A percentile compares a stretch with the other conserved stretches of the same genome.
Evolutionary conservation across 2,329 filamentous ascomycete species (phyloP).

Genomic region (Corinectria fuckeliana): DNA sequence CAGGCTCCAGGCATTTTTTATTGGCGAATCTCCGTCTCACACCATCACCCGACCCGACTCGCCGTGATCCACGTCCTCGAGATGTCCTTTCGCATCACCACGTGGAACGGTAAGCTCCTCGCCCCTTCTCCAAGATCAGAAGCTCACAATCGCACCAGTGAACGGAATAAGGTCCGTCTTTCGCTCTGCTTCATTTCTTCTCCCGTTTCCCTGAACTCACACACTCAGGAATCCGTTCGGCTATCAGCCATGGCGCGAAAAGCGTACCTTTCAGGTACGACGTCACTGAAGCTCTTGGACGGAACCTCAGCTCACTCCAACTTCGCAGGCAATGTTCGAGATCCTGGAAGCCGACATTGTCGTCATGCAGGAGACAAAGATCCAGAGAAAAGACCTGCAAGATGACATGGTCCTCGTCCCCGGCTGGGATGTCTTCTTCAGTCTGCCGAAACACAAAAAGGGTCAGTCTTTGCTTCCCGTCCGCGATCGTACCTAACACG

Average conservation of each 20-base stretch:
- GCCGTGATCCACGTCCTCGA: not conserved
- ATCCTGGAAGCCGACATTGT: constrained; percentile 91
- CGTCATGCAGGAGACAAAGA: constrained; percentile 95
- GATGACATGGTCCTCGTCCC: constrained; percentile 97
- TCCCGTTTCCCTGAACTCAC: not conserved
- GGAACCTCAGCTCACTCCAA: not conserved
- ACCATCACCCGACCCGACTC: not conserved
- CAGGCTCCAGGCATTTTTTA: not conserved
- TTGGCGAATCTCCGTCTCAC: not conserved
- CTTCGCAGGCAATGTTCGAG: constrained; percentile 83
- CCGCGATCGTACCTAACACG: not conserved
- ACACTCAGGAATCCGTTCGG: constrained; percentile 75
- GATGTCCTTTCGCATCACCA: constrained; percentile 82
- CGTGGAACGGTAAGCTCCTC: constrained; percentile 75
- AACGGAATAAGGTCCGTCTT: constrained; percentile 76
- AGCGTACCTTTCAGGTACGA: constrained; percentile 70
- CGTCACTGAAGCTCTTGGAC: not conserved
- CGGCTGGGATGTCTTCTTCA: constrained; percentile 97
- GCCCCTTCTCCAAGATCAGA: not conserved
- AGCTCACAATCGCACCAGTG: constrained; percentile 54
- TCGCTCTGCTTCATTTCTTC: constrained; percentile 1
- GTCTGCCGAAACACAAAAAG: constrained; percentile 91
- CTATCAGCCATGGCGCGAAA: constrained; percentile 83
- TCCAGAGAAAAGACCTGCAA: constrained; percentile 86
- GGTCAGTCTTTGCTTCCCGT: constrained; percentile 54